Conservation (phyloP, 805 yeast genomes). For the Nakazawaea ernobii region DNA sequence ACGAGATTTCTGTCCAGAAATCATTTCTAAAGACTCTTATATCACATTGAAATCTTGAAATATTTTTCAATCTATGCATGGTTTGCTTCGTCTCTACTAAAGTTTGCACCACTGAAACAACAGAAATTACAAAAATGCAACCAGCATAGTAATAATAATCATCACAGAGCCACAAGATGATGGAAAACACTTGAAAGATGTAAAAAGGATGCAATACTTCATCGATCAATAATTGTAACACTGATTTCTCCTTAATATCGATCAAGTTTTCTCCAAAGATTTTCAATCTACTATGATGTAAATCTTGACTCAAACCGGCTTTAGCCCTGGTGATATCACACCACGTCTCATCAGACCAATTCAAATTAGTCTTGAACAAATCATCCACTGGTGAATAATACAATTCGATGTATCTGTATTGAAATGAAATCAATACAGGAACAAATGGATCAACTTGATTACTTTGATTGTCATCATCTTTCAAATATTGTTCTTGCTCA, state of each 20-base stretch:
- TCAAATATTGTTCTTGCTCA: constrained; percentile 15
- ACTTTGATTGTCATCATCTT: background rate
- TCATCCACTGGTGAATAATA: constrained; percentile 86
- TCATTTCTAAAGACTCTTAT: constrained; percentile 89
- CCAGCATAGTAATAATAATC: constrained; percentile 90
- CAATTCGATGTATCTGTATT: constrained; percentile 78
- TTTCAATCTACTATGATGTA: constrained; percentile 58
- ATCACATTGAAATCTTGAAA: constrained; percentile 71
- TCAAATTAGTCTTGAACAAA: constrained; percentile 72
- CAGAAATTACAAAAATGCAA: constrained; percentile 84
- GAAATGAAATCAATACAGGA: constrained; percentile 64
- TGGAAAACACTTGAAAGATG: constrained; percentile 89
- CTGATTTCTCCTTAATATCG: constrained; percentile 68
- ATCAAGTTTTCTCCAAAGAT: constrained; percentile 79
- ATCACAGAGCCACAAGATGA: constrained; percentile 87
- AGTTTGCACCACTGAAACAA: constrained; percentile 74
- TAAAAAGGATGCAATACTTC: constrained; percentile 95
- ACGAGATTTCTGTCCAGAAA: constrained; percentile 79
- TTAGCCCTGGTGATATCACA: constrained; percentile 44
- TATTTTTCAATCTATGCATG: constrained; percentile 61
- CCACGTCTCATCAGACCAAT: constrained; percentile 89
- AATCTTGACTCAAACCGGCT: constrained; percentile 67
- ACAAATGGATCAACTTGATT: constrained; percentile 55
- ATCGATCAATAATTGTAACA: constrained; percentile 61
- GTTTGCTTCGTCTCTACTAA: constrained; percentile 81